Evolutionary conservation across 257 asterid species (phyloP).

Genomic region (Solanum tarapatanum): DNA sequence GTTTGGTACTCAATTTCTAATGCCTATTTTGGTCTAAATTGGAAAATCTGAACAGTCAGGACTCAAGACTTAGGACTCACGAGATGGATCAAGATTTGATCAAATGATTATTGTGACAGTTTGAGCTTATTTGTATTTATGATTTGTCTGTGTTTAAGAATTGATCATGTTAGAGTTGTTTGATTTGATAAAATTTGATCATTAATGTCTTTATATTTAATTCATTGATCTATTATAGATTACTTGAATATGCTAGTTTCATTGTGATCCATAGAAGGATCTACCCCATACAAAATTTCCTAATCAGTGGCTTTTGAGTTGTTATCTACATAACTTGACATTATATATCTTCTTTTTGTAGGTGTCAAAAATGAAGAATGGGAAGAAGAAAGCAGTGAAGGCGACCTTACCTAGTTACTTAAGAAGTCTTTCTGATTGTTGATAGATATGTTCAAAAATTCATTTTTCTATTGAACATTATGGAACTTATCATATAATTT

Average conservation of each 20-base stretch:
- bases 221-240: not conserved
- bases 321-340: not conserved
- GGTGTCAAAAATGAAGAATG: not conserved
- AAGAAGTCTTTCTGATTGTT: not conserved
- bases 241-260: not conserved
- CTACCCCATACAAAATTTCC: not conserved
- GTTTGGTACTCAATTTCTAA: too few species aligned
- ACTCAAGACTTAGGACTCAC: not conserved
- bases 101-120: not conserved
- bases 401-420: not conserved
- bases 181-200: not conserved
- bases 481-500: not conserved
- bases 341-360: not conserved
- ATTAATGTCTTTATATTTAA: too few species aligned
- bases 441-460: not conserved
- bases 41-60: not conserved
- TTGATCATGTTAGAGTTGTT: not conserved
- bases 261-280: not conserved
- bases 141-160: not conserved
- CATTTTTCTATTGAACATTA: too few species aligned
- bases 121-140: not conserved
- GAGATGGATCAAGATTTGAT: not conserved
- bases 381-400: not conserved
- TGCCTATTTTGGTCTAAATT: too few species aligned
- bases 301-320: not conserved